Evolutionary conservation across 2,329 filamentous ascomycete genomes (phyloP).

Genomic region (Paraphoma chrysanthemicola): DNA sequence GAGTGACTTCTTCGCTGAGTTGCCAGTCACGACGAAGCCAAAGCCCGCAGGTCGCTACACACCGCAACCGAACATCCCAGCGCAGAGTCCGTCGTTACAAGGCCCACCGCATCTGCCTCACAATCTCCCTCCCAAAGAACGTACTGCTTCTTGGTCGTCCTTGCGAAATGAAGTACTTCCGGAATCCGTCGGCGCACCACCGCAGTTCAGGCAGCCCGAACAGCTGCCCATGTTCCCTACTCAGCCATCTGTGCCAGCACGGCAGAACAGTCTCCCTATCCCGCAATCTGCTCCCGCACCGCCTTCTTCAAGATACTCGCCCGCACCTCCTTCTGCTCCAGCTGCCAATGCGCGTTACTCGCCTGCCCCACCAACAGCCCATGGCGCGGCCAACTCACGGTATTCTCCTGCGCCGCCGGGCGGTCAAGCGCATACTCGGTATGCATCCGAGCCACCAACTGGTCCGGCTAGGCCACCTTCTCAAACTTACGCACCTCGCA

Average conservation of each 20-base stretch:
- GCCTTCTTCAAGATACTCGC: constrained; percentile 28
- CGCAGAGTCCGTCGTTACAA: constrained; percentile 30
- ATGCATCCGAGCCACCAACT: constrained; percentile 45
- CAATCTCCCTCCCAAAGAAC: constrained; percentile 41
- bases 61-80: constrained; percentile 39
- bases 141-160: constrained; percentile 44
- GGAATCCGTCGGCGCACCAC: constrained; percentile 30
- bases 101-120: constrained; percentile 31
- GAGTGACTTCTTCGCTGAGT: constrained; percentile 57
- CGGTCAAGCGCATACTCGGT: constrained; percentile 44
- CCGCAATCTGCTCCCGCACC: constrained; percentile 37
- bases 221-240: constrained; percentile 47
- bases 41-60: constrained; percentile 48
- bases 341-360: constrained; percentile 50
- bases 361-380: constrained; percentile 45
- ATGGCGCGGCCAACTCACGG: constrained; percentile 41
- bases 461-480: constrained; percentile 46
- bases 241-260: constrained; percentile 37
- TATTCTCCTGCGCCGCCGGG: constrained; percentile 52
- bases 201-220: constrained; percentile 51
- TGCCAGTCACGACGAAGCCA: constrained; percentile 54
- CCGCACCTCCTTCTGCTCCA: constrained; percentile 45
- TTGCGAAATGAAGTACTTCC: constrained; percentile 44
- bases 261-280: constrained; percentile 40
- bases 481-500: constrained; percentile 67